These are phyloP conservation scores for Eucalyptus regnans DNA, from an alignment of 345 rosid species.

Conservation along the genomic window DNA sequence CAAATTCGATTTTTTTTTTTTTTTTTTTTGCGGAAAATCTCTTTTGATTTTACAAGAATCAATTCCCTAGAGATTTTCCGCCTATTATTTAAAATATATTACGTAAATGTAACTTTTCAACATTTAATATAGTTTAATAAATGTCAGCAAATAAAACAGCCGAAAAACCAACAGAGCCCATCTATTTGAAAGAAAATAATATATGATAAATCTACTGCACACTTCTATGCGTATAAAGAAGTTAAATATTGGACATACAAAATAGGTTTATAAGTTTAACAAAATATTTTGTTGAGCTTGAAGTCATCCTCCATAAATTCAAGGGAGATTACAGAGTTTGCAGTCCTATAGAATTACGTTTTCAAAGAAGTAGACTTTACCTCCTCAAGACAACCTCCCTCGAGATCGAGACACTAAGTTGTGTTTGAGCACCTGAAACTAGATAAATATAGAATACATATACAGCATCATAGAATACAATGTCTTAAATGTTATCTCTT, in stretches of 20 bases:
- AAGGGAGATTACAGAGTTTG: not conserved
- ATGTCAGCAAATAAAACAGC: not conserved
- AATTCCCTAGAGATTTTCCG: not conserved
- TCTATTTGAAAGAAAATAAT: not conserved
- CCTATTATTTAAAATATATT: not conserved
- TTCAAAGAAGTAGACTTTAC: not conserved
- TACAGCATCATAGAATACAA: not conserved
- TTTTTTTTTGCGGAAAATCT: no score
- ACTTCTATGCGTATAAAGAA: not conserved
- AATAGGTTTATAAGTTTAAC: not conserved
- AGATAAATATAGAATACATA: not conserved
- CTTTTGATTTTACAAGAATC: not conserved
- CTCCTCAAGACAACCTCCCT: not conserved
- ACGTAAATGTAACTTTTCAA: not conserved
- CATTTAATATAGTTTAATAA: not conserved
- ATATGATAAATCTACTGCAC: not conserved
- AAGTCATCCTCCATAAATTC: not conserved
- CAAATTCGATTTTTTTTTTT: no score
- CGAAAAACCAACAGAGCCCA: not conserved
- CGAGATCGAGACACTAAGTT: not conserved
- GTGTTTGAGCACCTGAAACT: not conserved
- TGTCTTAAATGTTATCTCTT: not conserved
- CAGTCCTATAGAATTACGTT: not conserved
- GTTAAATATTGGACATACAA: not conserved
- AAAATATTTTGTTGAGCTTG: not conserved